Evolutionary conservation across 2,329 filamentous ascomycete species (phyloP).

Genomic region (Aspergillus fructus): DNA sequence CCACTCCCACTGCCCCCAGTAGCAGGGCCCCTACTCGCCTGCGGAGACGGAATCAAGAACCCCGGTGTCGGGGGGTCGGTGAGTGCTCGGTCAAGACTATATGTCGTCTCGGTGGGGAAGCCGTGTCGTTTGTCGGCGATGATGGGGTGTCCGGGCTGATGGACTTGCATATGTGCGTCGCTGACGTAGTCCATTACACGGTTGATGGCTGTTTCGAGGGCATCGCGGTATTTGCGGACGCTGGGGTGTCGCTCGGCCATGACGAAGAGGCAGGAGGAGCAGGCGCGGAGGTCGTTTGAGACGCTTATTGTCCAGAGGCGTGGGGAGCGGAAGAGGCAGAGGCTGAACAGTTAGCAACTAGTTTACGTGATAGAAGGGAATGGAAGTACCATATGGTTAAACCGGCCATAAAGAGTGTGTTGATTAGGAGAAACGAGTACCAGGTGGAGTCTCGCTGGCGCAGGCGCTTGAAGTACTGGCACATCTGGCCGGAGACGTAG

Average conservation of each 20-base stretch:
- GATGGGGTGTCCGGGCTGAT: not conserved
- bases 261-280: slow-evolving; percentile 20
- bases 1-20: not conserved
- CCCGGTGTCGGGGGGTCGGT: not conserved
- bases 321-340: slow-evolving; percentile 22
- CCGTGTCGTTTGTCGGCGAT: not conserved
- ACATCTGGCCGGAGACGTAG: slow-evolving; percentile 19
- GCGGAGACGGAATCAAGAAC: not conserved
- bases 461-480: slow-evolving; percentile 58
- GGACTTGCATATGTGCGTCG: not conserved
- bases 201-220: slow-evolving; percentile 20
- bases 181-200: slow-evolving; percentile 17
- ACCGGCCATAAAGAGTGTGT: slow-evolving; percentile 94
- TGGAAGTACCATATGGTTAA: slow-evolving; percentile 72
- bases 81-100: not conserved
- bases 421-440: slow-evolving; percentile 89
- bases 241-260: slow-evolving; percentile 23
- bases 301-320: slow-evolving; percentile 18
- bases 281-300: slow-evolving; percentile 23
- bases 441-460: slow-evolving; percentile 97
- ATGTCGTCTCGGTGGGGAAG: not conserved
- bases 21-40: not conserved
- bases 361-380: not conserved
- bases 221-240: slow-evolving; percentile 21
- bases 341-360: slow-evolving; percentile 3